Evolutionary conservation across 257 asterid genomes (phyloP).

Genomic region (Forsythia viridissima): DNA sequence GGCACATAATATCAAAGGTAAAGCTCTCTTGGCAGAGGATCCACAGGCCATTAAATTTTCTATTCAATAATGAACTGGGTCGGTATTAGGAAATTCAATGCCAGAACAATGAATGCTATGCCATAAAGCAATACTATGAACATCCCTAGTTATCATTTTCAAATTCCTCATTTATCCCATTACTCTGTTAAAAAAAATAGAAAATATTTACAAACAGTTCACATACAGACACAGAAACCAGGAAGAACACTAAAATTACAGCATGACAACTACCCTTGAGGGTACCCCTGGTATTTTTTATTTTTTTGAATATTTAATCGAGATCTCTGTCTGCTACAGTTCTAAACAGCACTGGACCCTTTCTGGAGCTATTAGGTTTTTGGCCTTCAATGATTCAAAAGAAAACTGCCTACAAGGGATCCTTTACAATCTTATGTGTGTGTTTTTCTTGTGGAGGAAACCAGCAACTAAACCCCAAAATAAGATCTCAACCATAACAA

Average conservation of each 20-base stretch:
- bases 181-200: not conserved
- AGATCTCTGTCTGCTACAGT: too few relatives aligned
- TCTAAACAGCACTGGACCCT: too few relatives aligned
- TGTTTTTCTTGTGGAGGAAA: slow-evolving; percentile 64
- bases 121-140: not conserved
- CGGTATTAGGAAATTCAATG: too few relatives aligned
- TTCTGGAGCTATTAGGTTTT: too few relatives aligned
- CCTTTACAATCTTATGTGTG: slow-evolving; percentile 55
- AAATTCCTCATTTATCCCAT: not conserved
- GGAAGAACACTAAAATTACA: not conserved
- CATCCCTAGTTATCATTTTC: not conserved
- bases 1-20: too few relatives aligned
- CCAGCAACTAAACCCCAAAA: slow-evolving; percentile 80
- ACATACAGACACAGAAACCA: not conserved
- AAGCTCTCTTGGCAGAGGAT: not conserved
- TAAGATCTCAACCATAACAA: slow-evolving; percentile 72
- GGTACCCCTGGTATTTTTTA: not conserved
- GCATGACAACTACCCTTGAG: not conserved
- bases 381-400: not conserved
- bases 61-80: not conserved
- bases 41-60: not conserved
- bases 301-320: too few relatives aligned
- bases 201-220: not conserved
- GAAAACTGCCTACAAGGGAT: not conserved
- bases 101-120: not conserved